Evolutionary conservation across 768 basidiomycete genomes (phyloP).

Genomic region (Ramaria sp.): DNA sequence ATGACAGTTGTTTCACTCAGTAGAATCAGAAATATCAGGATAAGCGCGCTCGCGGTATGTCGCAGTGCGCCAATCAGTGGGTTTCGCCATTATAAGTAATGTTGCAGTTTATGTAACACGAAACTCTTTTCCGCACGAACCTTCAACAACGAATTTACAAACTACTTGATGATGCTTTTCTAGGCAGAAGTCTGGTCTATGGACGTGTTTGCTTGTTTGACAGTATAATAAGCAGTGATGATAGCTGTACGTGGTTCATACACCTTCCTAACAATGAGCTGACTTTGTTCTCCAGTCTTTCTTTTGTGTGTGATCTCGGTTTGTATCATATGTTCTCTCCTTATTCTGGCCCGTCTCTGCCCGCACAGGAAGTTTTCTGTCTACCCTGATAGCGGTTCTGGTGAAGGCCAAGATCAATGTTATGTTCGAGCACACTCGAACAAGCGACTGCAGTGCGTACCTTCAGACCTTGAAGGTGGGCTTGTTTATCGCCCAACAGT

Average conservation of each 20-base stretch:
- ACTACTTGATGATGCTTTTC: no score
- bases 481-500: not conserved
- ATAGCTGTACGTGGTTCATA: no score
- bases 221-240: no score
- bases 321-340: not conserved
- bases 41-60: no score
- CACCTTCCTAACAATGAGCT: not conserved
- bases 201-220: no score
- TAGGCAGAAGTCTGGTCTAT: no score
- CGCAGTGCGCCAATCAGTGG: not conserved
- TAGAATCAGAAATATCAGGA: no score
- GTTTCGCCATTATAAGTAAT: not conserved
- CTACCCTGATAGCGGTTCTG: slow-evolving; percentile 7
- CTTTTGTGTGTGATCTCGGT: not conserved
- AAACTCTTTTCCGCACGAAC: not conserved
- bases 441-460: not conserved
- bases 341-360: slow-evolving; percentile 5
- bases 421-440: not conserved
- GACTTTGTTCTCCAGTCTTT: not conserved
- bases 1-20: no score
- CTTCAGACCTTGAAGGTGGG: not conserved
- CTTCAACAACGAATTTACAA: no score
- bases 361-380: slow-evolving; percentile 6
- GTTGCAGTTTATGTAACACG: not conserved
- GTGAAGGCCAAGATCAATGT: slow-evolving; percentile 1